Base-by-base conservation (phyloP, 768 basidiomycete genomes). In the Obba rivulosa region DNA sequence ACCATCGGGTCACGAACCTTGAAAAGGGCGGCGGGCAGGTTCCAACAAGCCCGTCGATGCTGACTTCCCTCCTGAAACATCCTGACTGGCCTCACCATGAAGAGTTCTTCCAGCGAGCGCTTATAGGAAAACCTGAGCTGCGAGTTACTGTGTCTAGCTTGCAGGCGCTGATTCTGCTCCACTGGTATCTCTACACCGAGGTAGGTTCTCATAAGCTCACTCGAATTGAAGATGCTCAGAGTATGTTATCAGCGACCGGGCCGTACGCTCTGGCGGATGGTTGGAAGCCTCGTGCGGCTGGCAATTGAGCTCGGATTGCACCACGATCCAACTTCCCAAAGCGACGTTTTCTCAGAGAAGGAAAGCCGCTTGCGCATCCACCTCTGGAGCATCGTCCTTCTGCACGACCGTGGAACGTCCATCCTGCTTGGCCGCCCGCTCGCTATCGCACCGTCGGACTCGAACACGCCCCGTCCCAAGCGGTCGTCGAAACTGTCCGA, bases 181-280 rank as follows among this genome's bases (percentile, higher is more conserved):
- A 92, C 47, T 92, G 88, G 90, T 92, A 92, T 65, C 75, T 92
- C 18, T 92, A 92, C 58, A 89, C 83, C 20, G 90, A 92, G 76
- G 90, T 87, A 55, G 46, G 77, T 59, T 4, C 24, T n/a, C n/a
- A n/a, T n/a, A n/a, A n/a, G n/a, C n/a, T n/a, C n/a, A n/a, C n/a
- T 14, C 22, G 17, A 38, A n/a, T 18, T 31, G 18, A 16, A 21
- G 20, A 52, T 39, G 3, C 21, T 2, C 49, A 54, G 51, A 57
- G 36, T 40, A 48, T 41, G 54, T 28, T 42, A 21, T 4, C 58
- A 92, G 89, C 81, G 89, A 55, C 88, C 90, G 77, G 89, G 89
- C n/a, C 80, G 88, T 54, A 86, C 87, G 0, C 71, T 92, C 2
- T 92, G 90, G 90, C 85, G 90, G 45, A 79, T 92, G 14, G 88